These are phyloP conservation scores for Suillus subalutaceus DNA, from an alignment of 768 basidiomycete species.

Conservation along the genomic window DNA sequence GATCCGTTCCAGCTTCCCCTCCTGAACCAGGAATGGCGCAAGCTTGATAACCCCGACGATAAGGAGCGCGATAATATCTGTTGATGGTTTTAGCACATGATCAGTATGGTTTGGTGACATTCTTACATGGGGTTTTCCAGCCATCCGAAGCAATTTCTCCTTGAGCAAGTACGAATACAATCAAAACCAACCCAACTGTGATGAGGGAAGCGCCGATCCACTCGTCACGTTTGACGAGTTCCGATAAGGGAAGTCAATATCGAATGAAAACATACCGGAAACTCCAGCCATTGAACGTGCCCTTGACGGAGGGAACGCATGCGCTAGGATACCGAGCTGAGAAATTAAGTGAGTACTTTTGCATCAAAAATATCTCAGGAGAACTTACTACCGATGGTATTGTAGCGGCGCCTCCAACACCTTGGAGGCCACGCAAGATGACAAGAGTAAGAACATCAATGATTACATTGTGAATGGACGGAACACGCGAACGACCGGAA, in stretches of 20 bases:
- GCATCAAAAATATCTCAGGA: too few relatives aligned
- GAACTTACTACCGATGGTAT: too few relatives aligned
- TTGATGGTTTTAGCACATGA: constrained; percentile 21
- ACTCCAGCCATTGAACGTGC: constrained; percentile 67
- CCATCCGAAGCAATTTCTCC: constrained; percentile 57
- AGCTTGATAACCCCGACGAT: constrained; percentile 61
- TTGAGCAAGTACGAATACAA: constrained; percentile 75
- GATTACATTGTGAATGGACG: too few relatives aligned
- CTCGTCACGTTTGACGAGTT: constrained; percentile 57
- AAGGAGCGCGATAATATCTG: constrained; percentile 49
- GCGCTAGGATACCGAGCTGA: constrained; percentile 69
- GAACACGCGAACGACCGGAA: too few relatives aligned
- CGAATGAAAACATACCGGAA: constrained; percentile 59
- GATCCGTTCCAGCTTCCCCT: constrained; percentile 55
- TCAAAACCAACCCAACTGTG: constrained; percentile 66
- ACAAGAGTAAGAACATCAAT: too few relatives aligned
- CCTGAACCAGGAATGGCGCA: constrained; percentile 64
- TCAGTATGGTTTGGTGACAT: constrained; percentile 11
- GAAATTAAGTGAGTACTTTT: too few relatives aligned
- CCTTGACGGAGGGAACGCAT: constrained; percentile 68
- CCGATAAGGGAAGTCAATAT: constrained; percentile 49
- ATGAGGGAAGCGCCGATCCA: constrained; percentile 77
- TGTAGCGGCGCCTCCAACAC: too few relatives aligned
- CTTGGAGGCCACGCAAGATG: too few relatives aligned
- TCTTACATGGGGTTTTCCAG: constrained; percentile 63